These are phyloP conservation scores for Sanghuangporus weigelae DNA, from an alignment of 1,284 basidiomycete genomes.

Conservation along the genomic window DNA sequence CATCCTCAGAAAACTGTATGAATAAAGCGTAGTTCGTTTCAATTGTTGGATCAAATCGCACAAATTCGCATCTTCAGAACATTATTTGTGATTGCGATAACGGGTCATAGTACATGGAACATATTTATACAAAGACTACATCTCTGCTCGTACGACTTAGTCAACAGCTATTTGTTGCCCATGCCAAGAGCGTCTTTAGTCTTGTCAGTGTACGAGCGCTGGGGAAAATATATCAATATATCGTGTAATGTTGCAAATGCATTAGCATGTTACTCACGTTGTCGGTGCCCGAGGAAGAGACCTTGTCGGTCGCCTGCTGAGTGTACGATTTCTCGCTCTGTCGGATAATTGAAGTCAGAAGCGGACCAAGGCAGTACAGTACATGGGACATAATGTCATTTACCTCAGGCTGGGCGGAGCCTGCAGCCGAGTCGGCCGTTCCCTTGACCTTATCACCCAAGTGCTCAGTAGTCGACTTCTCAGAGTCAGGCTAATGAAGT, in stretches of 20 bases:
- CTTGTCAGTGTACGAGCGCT: conserved; percentile 42
- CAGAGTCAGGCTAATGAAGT: conserved; percentile 38
- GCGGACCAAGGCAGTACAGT: conserved; percentile 20
- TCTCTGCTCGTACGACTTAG: background rate
- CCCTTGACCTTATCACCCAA: conserved; percentile 49
- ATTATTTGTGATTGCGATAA: too few species aligned
- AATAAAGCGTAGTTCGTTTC: too few species aligned
- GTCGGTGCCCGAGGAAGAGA: conserved; percentile 19
- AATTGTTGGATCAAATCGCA: too few species aligned
- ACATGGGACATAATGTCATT: conserved; percentile 22
- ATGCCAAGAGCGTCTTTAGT: conserved; percentile 48
- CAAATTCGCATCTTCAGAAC: too few species aligned
- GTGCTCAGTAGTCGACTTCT: conserved; percentile 52
- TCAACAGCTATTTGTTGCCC: conserved; percentile 29
- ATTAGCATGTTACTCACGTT: background rate
- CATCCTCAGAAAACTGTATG: too few species aligned
- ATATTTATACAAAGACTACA: background rate
- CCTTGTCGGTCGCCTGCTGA: conserved; percentile 39
- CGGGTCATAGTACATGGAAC: background rate
- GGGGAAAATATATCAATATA: background rate
- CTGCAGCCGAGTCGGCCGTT: conserved; percentile 29
- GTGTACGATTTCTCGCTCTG: conserved; percentile 42
- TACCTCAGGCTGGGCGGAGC: conserved; percentile 40
- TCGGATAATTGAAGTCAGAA: background rate
- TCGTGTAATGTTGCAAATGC: background rate